phyloP scores from a whole-genome alignment of 805 yeast species.

The Wickerhamomyces queroliae region DNA sequence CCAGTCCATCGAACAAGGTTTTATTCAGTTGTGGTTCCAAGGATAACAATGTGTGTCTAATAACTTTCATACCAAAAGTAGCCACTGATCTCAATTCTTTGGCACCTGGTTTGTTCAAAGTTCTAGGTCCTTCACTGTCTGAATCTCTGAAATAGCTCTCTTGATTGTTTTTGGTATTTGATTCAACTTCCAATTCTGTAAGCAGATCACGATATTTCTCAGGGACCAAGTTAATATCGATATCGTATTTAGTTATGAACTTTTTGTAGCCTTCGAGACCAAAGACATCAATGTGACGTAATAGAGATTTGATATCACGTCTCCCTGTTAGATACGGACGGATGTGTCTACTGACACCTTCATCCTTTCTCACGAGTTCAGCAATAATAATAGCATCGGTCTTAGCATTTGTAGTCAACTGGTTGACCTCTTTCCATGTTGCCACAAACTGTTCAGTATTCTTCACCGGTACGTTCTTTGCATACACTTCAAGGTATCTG shows the following conservation, averaged over 20 bases:
- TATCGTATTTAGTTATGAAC: slow-evolving; percentile 14
- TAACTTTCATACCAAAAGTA: slow-evolving; percentile 71
- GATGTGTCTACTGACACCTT: slow-evolving; percentile 14
- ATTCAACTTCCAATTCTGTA: not conserved
- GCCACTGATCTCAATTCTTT: slow-evolving; percentile 60
- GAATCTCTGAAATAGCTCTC: not conserved
- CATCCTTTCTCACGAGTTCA: slow-evolving; percentile 28
- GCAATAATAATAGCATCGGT: slow-evolving; percentile 56
- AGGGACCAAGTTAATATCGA: slow-evolving; percentile 21
- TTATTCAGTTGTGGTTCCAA: slow-evolving; percentile 27
- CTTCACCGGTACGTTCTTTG: slow-evolving; percentile 31
- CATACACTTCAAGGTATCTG: slow-evolving; percentile 44
- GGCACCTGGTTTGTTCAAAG: slow-evolving; percentile 44
- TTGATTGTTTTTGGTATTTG: slow-evolving; percentile 4
- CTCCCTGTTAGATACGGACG: not conserved
- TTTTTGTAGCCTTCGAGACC: slow-evolving; percentile 39
- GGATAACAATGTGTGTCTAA: slow-evolving; percentile 67
- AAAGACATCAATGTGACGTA: slow-evolving; percentile 38
- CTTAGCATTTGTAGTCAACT: slow-evolving; percentile 41
- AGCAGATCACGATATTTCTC: slow-evolving; percentile 28
- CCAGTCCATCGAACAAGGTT: slow-evolving; percentile 26
- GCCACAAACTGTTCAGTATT: slow-evolving; percentile 40
- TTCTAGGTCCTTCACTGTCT: slow-evolving; percentile 24
- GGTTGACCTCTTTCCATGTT: slow-evolving; percentile 25
- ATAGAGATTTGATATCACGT: slow-evolving; percentile 10